phyloP scores from a whole-genome alignment of 306 rosid genomes.

The Cyamopsis tetragonoloba region DNA sequence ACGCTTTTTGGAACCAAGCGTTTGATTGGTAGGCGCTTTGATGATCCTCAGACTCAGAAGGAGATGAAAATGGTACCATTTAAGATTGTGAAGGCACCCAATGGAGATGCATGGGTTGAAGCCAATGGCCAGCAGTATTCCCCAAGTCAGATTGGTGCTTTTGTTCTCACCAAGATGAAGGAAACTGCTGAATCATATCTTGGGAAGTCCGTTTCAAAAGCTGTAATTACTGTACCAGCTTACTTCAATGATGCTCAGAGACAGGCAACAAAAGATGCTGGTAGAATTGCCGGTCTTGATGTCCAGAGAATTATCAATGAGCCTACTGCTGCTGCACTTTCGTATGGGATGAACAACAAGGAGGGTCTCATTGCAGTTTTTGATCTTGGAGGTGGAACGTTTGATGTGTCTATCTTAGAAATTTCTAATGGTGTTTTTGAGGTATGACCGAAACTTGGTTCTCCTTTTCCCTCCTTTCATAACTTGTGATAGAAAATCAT shows the following conservation, averaged over 20 bases:
- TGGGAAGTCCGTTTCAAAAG: constrained; percentile 66
- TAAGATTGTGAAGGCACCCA: constrained; percentile 73
- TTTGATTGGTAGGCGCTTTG: constrained; percentile 73
- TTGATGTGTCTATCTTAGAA: constrained; percentile 84
- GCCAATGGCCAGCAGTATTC: constrained; percentile 77
- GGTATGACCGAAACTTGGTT: constrained; percentile 33
- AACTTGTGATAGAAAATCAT: background rate
- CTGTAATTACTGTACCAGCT: constrained; percentile 82
- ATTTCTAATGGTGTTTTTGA: constrained; percentile 88
- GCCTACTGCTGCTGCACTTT: constrained; percentile 90
- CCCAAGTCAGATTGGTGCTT: constrained; percentile 83
- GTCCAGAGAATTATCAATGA: constrained; percentile 85
- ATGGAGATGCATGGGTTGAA: constrained; percentile 93
- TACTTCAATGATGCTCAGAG: constrained; percentile 82
- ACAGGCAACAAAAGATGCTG: constrained; percentile 90
- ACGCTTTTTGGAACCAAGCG: constrained; percentile 77
- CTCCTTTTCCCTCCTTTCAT: background rate
- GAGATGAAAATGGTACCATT: constrained; percentile 95
- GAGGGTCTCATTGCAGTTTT: constrained; percentile 87
- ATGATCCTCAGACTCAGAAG: constrained; percentile 79
- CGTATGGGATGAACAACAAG: constrained; percentile 89
- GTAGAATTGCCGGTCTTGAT: constrained; percentile 83
- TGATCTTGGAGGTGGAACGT: constrained; percentile 93
- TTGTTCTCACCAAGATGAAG: constrained; percentile 77
- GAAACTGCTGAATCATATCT: constrained; percentile 88